Percentiles rank a stretch among this genome's conserved stretches.
phyloP scores from a whole-genome alignment of 2,329 filamentous ascomycete genomes.

The Trichoderma polysporum region DNA sequence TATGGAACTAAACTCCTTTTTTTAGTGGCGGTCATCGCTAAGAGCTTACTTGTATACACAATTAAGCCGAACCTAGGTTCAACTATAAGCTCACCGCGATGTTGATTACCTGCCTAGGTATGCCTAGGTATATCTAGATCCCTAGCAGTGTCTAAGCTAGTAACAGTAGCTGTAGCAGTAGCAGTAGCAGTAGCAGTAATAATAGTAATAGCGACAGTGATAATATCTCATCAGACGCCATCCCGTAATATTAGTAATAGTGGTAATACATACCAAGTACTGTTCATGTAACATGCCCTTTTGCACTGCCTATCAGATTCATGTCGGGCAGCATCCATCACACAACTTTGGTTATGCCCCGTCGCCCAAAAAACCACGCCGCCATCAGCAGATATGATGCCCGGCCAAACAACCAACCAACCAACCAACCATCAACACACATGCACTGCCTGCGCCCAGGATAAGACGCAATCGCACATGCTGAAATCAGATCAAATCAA shows the following conservation, averaged over 20 bases:
- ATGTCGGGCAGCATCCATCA: neutral
- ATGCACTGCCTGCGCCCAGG: neutral
- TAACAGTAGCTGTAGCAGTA: no score
- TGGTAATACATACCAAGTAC: no score
- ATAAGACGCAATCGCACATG: neutral
- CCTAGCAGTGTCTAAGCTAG: no score
- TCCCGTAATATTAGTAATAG: neutral
- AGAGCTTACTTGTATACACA: neutral
- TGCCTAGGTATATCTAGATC: no score
- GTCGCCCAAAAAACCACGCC: neutral
- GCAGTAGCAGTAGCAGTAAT: neutral
- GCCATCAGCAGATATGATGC: neutral
- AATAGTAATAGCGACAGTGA: neutral
- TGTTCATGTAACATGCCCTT: neutral
- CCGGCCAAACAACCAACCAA: neutral
- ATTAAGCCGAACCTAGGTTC: no score
- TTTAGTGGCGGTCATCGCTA: neutral
- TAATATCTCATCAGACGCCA: neutral
- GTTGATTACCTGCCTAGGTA: no score
- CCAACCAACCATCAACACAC: neutral
- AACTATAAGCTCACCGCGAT: no score
- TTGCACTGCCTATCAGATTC: neutral
- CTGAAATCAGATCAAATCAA: no score
- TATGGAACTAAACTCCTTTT: neutral
- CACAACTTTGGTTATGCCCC: neutral